These are phyloP conservation scores for Drechmeria coniospora DNA, from an alignment of 2,329 filamentous ascomycete species.

Conservation along the genomic window DNA sequence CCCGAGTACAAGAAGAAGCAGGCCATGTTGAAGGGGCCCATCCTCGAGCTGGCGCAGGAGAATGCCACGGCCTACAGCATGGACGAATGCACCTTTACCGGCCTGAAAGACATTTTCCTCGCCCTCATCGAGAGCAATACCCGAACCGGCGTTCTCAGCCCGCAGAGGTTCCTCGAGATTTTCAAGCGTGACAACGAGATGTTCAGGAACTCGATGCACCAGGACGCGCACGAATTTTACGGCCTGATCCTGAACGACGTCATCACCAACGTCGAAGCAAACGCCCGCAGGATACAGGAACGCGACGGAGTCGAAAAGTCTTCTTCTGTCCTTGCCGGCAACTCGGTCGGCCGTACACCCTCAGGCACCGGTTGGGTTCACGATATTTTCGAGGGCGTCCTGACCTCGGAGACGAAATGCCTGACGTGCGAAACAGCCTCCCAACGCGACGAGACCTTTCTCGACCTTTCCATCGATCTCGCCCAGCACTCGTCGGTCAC, in stretches of 20 bases:
- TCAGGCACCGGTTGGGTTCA: constrained; percentile 80
- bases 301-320: constrained; percentile 24
- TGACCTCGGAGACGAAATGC: constrained; percentile 94
- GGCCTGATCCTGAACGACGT: constrained; percentile 92
- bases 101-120: constrained; percentile 90
- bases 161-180: constrained; percentile 84
- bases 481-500: constrained; percentile 94
- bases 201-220: constrained; percentile 94
- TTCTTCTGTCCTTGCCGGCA: too few relatives aligned
- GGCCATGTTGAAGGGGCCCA: constrained; percentile 73
- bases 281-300: constrained; percentile 50
- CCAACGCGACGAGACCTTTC: constrained; percentile 85
- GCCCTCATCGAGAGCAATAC: constrained; percentile 68
- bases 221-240: constrained; percentile 95
- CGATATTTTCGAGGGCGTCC: constrained; percentile 84
- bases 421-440: constrained; percentile 92
- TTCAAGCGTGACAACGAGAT: constrained; percentile 91
- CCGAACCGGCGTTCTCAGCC: constrained; percentile 79
- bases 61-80: constrained; percentile 73
- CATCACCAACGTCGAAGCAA: constrained; percentile 83
- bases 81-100: constrained; percentile 89
- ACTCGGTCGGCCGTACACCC: constrained; percentile 31
- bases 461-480: constrained; percentile 90
- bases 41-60: constrained; percentile 71
- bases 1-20: constrained; percentile 98